Evolutionary conservation across 202 grass and related monocot genomes (phyloP).

Genomic region (Alloteropsis angusta): DNA sequence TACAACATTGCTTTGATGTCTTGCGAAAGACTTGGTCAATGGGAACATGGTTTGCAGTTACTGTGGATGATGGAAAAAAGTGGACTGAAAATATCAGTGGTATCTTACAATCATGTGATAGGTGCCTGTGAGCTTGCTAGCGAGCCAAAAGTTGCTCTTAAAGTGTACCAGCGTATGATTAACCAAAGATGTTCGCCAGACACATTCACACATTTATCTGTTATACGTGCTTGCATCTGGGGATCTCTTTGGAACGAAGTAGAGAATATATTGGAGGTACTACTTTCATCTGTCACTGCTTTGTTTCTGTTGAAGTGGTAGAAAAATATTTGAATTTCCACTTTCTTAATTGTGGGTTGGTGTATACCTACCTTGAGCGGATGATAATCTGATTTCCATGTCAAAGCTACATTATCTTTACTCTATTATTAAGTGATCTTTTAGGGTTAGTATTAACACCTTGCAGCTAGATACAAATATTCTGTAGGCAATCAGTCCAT

Average conservation of each 20-base stretch:
- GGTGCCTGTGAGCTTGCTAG: constrained; percentile 70
- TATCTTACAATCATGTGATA: constrained; percentile 92
- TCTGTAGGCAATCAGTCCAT: neutral
- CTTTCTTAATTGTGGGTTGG: neutral
- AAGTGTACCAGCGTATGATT: constrained; percentile 71
- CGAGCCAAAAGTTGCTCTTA: constrained; percentile 61
- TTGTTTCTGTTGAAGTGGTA: neutral
- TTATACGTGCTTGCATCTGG: constrained; percentile 82
- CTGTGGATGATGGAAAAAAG: constrained; percentile 84
- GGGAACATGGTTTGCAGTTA: constrained; percentile 74
- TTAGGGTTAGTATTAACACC: too few species aligned
- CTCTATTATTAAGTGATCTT: too few species aligned
- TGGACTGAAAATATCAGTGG: constrained; percentile 38
- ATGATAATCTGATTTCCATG: neutral
- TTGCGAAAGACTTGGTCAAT: constrained; percentile 78
- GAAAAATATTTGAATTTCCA: neutral
- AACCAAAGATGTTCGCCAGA: constrained; percentile 44
- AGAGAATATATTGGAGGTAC: constrained; percentile 73
- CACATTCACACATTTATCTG: constrained; percentile 76
- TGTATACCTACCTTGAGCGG: neutral
- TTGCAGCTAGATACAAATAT: neutral
- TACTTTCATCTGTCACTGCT: constrained; percentile 3
- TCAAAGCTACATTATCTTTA: neutral
- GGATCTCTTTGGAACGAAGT: constrained; percentile 87
- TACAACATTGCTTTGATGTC: constrained; percentile 82